phyloP scores from a whole-genome alignment of 2,329 filamentous ascomycete species.

The Ophiognomonia clavigignenti-juglandacearum region DNA sequence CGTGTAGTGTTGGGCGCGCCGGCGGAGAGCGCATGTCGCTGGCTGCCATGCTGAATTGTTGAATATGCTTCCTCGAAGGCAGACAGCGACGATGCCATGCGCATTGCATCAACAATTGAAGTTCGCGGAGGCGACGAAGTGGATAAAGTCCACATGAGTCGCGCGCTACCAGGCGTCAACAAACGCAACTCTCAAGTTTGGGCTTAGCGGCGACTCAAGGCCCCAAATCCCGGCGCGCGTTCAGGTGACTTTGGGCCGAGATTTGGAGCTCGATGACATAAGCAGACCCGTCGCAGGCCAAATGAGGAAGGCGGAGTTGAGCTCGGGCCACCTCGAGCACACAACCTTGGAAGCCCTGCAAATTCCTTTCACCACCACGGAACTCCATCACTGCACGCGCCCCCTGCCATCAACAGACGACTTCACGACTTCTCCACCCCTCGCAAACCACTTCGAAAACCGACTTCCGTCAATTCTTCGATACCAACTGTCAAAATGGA shows the following conservation, averaged over 20 bases:
- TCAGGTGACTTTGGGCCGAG: background rate
- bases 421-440: slow-evolving; percentile 26
- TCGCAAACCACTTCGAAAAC: slow-evolving; percentile 26
- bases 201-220: no score
- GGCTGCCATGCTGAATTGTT: slow-evolving; percentile 27
- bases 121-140: slow-evolving; percentile 15
- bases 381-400: slow-evolving; percentile 5
- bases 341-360: background rate
- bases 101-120: slow-evolving; percentile 32
- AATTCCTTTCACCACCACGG: slow-evolving; percentile 11
- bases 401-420: no score
- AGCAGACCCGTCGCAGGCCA: background rate
- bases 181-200: no score
- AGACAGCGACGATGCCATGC: slow-evolving; percentile 40
- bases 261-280: slow-evolving; percentile 4
- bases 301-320: slow-evolving; percentile 4
- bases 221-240: no score
- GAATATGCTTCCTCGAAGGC: slow-evolving; percentile 22
- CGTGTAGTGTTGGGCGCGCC: slow-evolving; percentile 16
- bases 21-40: slow-evolving; percentile 27
- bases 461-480: slow-evolving; percentile 26
- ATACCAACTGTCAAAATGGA: slow-evolving; percentile 71
- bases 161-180: no score
- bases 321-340: slow-evolving; percentile 16
- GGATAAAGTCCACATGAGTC: background rate